phyloP scores from a whole-genome alignment of 2,329 filamentous ascomycete genomes.

The Cytospora schulzeri region DNA sequence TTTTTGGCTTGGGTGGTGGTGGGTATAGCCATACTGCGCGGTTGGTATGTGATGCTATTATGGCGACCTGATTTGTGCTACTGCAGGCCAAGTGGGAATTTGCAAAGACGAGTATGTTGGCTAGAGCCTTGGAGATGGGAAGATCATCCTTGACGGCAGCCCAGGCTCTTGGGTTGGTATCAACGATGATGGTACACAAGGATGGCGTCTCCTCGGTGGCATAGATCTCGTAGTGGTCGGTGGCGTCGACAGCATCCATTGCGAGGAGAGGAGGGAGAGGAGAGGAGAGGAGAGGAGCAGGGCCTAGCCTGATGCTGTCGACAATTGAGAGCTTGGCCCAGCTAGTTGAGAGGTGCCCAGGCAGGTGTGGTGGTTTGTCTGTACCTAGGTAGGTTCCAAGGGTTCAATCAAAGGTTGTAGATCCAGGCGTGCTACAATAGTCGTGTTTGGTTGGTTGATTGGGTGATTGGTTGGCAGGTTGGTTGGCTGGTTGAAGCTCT shows the following conservation, averaged over 20 bases:
- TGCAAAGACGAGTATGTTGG: conserved; percentile 90
- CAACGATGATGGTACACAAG: conserved; percentile 85
- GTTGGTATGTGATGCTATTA: conserved; percentile 87
- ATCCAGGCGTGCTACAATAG: no score
- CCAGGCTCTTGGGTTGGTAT: conserved; percentile 95
- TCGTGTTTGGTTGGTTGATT: neutral
- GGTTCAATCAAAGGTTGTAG: no score
- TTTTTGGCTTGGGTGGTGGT: conserved; percentile 38
- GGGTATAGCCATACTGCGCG: conserved; percentile 91
- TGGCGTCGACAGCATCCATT: conserved; percentile 61
- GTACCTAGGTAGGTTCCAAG: no score
- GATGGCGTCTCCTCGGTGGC: conserved; percentile 67
- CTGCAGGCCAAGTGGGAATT: conserved; percentile 95
- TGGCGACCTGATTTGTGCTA: conserved; percentile 87
- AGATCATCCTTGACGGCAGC: conserved; percentile 73
- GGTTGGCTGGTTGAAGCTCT: neutral
- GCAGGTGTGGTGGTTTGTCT: neutral
- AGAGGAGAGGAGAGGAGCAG: no score
- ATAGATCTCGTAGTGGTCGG: conserved; percentile 61
- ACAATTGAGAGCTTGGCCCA: neutral
- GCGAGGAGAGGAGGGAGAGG: conserved; percentile 27
- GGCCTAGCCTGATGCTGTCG: conserved; percentile 1
- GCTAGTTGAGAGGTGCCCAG: neutral
- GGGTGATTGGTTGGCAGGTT: no score
- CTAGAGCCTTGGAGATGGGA: conserved; percentile 80